phyloP scores from a whole-genome alignment of 306 rosid species.

The Psophocarpus tetragonolobus region DNA sequence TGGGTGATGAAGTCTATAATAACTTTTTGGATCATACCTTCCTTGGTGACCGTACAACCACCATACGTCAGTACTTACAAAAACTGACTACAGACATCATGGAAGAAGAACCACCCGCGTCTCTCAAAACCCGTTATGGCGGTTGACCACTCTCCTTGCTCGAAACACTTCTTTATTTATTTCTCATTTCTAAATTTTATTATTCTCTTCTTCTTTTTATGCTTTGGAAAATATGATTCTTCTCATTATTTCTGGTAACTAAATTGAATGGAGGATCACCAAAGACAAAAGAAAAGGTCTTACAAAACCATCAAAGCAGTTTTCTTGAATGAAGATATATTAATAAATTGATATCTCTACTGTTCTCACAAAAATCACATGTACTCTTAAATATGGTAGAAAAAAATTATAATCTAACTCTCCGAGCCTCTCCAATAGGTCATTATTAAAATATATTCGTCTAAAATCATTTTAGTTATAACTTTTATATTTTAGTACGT shows the following conservation, averaged over 20 bases:
- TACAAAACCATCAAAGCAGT: neutral
- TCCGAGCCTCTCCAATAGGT: no score
- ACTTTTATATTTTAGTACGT: no score
- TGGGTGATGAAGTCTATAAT: constrained; percentile 44
- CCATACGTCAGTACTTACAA: constrained; percentile 45
- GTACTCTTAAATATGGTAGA: no score
- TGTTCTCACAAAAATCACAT: no score
- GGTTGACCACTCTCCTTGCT: constrained; percentile 25
- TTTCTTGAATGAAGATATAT: neutral
- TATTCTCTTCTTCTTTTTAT: no score
- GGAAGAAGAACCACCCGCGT: constrained; percentile 51
- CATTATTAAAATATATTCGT: no score
- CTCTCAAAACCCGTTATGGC: constrained; percentile 47
- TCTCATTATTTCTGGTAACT: no score
- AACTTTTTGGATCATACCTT: constrained; percentile 51
- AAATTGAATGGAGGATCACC: no score
- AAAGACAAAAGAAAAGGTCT: neutral
- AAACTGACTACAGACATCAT: constrained; percentile 35
- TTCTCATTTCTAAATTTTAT: constrained; percentile 4
- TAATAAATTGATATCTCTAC: neutral
- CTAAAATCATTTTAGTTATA: no score
- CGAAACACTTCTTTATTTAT: neutral
- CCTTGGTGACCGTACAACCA: constrained; percentile 48
- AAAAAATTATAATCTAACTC: no score
- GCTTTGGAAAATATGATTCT: no score